A percentile compares a stretch with the other conserved stretches of the same genome.
Evolutionary conservation across 2,329 filamentous ascomycete genomes (phyloP).

Genomic region (Ceratocystis variospora): DNA sequence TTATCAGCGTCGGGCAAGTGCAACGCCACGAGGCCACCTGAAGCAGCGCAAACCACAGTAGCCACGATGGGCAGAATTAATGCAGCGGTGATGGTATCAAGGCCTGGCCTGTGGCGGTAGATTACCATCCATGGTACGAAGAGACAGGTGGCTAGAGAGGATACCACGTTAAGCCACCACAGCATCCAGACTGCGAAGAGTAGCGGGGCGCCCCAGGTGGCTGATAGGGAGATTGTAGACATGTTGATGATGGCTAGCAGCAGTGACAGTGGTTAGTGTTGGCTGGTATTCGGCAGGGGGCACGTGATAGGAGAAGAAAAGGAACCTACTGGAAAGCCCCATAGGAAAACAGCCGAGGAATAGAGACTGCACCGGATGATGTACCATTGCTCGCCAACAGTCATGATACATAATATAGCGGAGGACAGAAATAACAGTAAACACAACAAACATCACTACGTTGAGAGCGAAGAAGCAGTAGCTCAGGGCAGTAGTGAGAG

Average conservation of each 20-base stretch:
- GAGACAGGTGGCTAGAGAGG: slow-evolving; percentile 41
- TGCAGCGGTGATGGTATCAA: slow-evolving; percentile 48
- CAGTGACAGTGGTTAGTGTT: neutral
- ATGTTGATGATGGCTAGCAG: slow-evolving; percentile 47
- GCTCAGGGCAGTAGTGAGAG: slow-evolving; percentile 44
- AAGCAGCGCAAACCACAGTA: slow-evolving; percentile 50
- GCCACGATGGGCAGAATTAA: slow-evolving; percentile 56
- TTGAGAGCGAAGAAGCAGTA: slow-evolving; percentile 49
- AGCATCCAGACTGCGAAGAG: slow-evolving; percentile 41
- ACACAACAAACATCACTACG: slow-evolving; percentile 41
- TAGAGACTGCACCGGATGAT: slow-evolving; percentile 51
- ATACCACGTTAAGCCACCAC: slow-evolving; percentile 43
- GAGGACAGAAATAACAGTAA: slow-evolving; percentile 40
- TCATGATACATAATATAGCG: slow-evolving; percentile 52
- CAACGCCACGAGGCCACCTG: slow-evolving; percentile 49
- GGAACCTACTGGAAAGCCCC: slow-evolving; percentile 37
- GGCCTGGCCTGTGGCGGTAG: slow-evolving; percentile 32
- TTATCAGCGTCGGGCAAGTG: slow-evolving; percentile 42
- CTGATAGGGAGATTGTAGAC: slow-evolving; percentile 43
- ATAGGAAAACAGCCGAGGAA: slow-evolving; percentile 58
- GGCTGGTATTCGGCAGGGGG: neutral
- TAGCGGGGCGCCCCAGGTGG: slow-evolving; percentile 46
- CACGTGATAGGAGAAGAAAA: neutral
- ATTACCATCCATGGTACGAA: slow-evolving; percentile 45
- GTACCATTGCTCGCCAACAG: slow-evolving; percentile 54